A percentile compares a stretch with the other conserved stretches of the same genome.
Evolutionary conservation across 2,329 filamentous ascomycete species (phyloP).

Genomic region (Talaromyces islandicus): DNA sequence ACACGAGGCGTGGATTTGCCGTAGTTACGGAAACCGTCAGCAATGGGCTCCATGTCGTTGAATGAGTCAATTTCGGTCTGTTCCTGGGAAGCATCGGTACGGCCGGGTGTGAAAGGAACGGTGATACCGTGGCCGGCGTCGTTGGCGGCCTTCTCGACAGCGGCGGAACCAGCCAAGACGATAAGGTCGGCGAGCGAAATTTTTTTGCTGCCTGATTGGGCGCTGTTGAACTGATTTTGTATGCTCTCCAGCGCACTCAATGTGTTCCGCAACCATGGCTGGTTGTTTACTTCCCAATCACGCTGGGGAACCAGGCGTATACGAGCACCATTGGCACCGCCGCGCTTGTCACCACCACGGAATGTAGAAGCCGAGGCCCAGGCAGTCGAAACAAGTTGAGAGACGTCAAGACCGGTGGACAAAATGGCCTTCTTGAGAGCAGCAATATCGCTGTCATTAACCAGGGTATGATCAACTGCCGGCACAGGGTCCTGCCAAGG

Average conservation of each 20-base stretch:
- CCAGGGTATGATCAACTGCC: conserved; percentile 48
- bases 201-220: conserved; percentile 51
- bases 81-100: conserved; percentile 64
- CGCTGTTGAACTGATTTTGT: conserved; percentile 60
- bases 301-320: conserved; percentile 68
- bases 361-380: conserved; percentile 68
- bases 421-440: conserved; percentile 65
- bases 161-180: conserved; percentile 65
- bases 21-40: conserved; percentile 79
- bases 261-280: conserved; percentile 57
- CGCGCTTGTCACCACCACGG: conserved; percentile 73
- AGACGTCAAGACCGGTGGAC: conserved; percentile 52
- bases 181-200: conserved; percentile 75
- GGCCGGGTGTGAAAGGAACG: conserved; percentile 69
- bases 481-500: conserved; percentile 72
- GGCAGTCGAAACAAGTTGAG: conserved; percentile 59
- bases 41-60: conserved; percentile 59
- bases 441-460: conserved; percentile 60
- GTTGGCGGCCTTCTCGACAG: conserved; percentile 61
- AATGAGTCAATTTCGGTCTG: conserved; percentile 64
- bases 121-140: conserved; percentile 39
- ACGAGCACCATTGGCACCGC: conserved; percentile 73
- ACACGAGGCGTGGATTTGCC: conserved; percentile 57
- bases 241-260: conserved; percentile 57
- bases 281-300: conserved; percentile 71